Evolutionary conservation across 768 basidiomycete genomes (phyloP).

Genomic region (Leccinellum albellum): DNA sequence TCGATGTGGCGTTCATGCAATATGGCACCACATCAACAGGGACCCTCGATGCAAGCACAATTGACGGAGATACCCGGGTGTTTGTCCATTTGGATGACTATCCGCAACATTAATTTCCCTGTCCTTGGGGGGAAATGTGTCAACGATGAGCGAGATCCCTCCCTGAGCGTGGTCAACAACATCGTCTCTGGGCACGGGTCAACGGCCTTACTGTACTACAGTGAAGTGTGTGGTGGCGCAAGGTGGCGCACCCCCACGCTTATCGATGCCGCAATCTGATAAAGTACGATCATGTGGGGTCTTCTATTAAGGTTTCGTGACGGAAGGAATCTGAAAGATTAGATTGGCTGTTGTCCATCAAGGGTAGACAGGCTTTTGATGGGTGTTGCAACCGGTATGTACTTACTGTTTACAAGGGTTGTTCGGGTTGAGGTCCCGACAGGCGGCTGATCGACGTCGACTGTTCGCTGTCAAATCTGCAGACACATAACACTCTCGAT

Average conservation of each 20-base stretch:
- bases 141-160: neutral
- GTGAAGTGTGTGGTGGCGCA: neutral
- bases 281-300: neutral
- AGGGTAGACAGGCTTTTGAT: neutral
- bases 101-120: neutral
- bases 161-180: neutral
- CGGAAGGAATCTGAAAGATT: neutral
- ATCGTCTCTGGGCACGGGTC: neutral
- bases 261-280: neutral
- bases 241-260: neutral
- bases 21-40: neutral
- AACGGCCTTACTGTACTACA: neutral
- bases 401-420: neutral
- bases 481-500: neutral
- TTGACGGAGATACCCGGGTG: neutral
- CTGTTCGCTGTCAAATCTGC: neutral
- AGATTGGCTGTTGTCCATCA: neutral
- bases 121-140: neutral
- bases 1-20: neutral
- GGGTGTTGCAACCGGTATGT: neutral
- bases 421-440: neutral
- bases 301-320: neutral
- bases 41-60: neutral
- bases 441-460: neutral
- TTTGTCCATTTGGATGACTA: neutral